Percentiles rank a stretch among this genome's conserved stretches.
phyloP scores from a whole-genome alignment of 148 eudicot species.

The Fallopia convolvulus region DNA sequence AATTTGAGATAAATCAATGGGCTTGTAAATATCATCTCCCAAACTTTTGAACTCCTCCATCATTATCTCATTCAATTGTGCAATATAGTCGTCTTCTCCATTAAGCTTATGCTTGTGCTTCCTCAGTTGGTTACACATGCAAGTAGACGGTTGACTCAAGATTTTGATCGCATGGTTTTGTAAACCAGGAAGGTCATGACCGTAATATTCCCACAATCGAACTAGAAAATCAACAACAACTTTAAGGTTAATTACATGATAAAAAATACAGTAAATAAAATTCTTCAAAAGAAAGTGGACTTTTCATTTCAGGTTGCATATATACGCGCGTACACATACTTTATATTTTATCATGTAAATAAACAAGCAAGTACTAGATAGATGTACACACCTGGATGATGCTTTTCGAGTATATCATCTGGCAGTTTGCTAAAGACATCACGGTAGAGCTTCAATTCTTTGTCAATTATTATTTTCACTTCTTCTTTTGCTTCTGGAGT shows the following conservation, averaged over 20 bases:
- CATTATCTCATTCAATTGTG: neutral
- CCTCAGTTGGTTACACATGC: neutral
- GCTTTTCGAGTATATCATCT: no score
- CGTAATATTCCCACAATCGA: neutral
- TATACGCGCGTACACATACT: no score
- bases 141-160: neutral
- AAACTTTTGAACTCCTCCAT: neutral
- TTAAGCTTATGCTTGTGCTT: neutral
- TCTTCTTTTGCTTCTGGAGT: no score
- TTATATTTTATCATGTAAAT: no score
- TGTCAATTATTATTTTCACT: no score
- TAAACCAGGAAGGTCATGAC: neutral
- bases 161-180: neutral
- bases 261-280: no score
- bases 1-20: neutral
- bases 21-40: neutral
- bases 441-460: no score
- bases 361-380: no score
- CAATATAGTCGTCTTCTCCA: neutral
- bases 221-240: neutral
- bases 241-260: neutral
- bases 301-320: no score
- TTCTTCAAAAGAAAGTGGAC: no score
- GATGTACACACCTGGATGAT: no score
- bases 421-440: no score